phyloP scores from a whole-genome alignment of 2,329 filamentous ascomycete genomes.

The Neofusicoccum laricinum region DNA sequence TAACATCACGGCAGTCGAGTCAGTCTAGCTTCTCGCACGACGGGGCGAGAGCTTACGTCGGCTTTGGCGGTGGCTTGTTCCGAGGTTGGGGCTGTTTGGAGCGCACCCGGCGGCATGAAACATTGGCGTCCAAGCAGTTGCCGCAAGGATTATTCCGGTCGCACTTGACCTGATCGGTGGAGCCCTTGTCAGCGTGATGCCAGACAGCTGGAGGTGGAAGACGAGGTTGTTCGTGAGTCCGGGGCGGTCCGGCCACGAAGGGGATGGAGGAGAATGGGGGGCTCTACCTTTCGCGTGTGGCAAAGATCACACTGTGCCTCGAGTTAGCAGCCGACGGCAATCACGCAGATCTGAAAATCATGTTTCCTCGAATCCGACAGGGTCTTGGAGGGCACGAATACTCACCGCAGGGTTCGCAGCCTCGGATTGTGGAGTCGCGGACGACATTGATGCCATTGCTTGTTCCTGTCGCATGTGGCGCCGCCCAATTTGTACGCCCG shows the following conservation, averaged over 20 bases:
- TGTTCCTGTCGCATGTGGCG: background rate
- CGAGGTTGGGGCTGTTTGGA: background rate
- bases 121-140: constrained; percentile 3
- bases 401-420: background rate
- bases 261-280: background rate
- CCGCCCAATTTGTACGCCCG: constrained; percentile 5
- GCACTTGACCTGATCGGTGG: background rate
- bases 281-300: background rate
- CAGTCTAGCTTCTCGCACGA: background rate
- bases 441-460: constrained; percentile 1
- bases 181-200: background rate
- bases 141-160: constrained; percentile 2
- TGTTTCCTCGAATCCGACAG: background rate
- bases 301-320: constrained; percentile 5
- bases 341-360: background rate
- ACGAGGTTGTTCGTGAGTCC: background rate
- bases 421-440: constrained; percentile 7
- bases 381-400: background rate
- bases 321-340: background rate
- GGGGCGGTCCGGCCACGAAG: background rate
- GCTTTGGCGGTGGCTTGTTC: background rate
- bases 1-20: background rate
- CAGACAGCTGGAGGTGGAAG: background rate
- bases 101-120: background rate
- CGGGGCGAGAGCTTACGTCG: background rate